Conservation (phyloP, 192 early-diverging fungal genomes). For the Pecoramyces ruminantium region DNA sequence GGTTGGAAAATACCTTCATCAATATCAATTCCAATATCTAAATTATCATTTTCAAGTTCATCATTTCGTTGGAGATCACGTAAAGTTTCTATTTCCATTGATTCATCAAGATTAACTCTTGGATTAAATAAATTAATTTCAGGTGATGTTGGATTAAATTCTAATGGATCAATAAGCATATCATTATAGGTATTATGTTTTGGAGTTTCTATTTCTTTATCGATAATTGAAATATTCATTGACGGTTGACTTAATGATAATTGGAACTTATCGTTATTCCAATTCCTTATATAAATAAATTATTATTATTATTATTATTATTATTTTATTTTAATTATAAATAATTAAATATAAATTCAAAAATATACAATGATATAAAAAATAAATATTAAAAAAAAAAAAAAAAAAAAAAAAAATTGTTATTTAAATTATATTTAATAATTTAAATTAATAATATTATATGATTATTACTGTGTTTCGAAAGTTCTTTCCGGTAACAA, state of each 20-base stretch:
- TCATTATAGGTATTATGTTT: not conserved
- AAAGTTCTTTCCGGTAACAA: conserved; percentile 44
- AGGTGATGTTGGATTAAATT: not conserved
- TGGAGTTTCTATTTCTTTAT: not conserved
- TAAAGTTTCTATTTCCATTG: not conserved
- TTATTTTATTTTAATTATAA: no score
- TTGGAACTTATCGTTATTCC: not conserved
- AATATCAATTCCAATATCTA: not conserved
- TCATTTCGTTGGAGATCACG: not conserved
- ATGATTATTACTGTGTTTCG: not conserved
- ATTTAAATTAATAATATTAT: not conserved
- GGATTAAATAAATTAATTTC: not conserved
- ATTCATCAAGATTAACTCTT: not conserved
- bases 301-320: no score
- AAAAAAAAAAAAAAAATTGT: no score
- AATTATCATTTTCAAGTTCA: not conserved
- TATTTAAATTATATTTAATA: no score
- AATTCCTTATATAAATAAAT: not conserved
- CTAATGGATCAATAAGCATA: not conserved
- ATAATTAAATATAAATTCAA: no score
- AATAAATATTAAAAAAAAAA: no score
- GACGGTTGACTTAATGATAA: not conserved
- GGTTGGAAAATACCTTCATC: not conserved
- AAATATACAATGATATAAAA: no score
- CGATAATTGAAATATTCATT: not conserved